Percentiles rank a stretch among this genome's conserved stretches.
Conservation (phyloP, 208 protist genomes). For the Wallacemonas sp. region DNA sequence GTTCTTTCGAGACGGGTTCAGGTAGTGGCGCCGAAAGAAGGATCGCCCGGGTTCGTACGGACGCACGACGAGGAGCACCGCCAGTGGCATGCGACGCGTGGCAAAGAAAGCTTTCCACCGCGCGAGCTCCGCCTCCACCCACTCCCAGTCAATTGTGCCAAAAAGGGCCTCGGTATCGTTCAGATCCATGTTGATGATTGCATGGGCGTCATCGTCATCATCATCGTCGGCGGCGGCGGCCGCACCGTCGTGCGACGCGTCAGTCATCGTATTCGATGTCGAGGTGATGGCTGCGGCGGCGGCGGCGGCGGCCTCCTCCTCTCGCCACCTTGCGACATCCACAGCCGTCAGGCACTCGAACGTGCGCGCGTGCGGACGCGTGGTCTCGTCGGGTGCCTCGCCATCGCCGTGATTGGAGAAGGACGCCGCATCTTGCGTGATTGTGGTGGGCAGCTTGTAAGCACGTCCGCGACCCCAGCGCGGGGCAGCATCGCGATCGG, state of each 20-base stretch:
- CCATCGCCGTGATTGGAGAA: neutral
- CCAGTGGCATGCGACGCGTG: constrained; percentile 25
- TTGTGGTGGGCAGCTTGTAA: neutral
- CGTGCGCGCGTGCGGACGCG: neutral
- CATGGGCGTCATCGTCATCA: constrained; percentile 23
- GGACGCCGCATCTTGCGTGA: too few relatives aligned
- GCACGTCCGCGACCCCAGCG: constrained; percentile 16
- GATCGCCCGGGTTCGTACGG: constrained; percentile 27
- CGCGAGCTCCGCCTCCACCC: constrained; percentile 60
- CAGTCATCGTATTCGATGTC: too few relatives aligned
- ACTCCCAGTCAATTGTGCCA: constrained; percentile 80
- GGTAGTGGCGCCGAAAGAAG: constrained; percentile 12
- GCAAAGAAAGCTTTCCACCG: constrained; percentile 47
- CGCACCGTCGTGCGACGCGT: too few relatives aligned
- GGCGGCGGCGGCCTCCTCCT: neutral
- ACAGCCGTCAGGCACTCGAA: constrained; percentile 5
- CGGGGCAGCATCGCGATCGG: constrained; percentile 31
- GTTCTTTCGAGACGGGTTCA: too few relatives aligned
- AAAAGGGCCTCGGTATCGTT: constrained; percentile 65
- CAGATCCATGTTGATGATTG: constrained; percentile 19
- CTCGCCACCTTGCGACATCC: neutral
- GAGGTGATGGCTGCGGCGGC: too few relatives aligned
- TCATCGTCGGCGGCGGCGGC: neutral
- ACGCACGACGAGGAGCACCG: constrained; percentile 64
- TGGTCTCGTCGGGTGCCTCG: neutral